Evolutionary conservation across 1,284 basidiomycete genomes (phyloP), one percentile per base, ranked within the genome.

Genomic region (Malassezia equina): DNA sequence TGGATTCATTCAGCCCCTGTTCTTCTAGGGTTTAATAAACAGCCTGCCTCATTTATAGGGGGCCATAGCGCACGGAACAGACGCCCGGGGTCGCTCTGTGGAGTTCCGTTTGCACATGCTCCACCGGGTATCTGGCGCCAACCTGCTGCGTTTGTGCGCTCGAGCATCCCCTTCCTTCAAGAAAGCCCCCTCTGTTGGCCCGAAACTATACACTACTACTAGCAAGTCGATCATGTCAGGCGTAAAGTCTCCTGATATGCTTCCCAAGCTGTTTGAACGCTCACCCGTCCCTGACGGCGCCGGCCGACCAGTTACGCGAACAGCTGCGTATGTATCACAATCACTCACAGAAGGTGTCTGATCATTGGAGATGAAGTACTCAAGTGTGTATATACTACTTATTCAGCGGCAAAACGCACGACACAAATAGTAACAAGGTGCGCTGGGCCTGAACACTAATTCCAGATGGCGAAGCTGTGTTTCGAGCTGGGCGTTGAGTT

Each of bases 351-450:
- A 5, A 43, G 41, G 19, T 73, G 70, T 25, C 51, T 71, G 28
- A 70, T 76, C 52, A 72, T 69, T 52, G 88, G 86, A 19, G 87
- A 89, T 73, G 86, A 89, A 68, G 67, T 70, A 43, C 58, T 70
- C 17, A 66, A 67, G 29, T 62, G 52, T 25, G 31, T 47, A 9
- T 24, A 3, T 15, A 85, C 88, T 44, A 76, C 88, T 52, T 88
- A 86, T 28, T n/a, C 24, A 43, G 41, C 58, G 87, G 87, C 46
- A 57, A 57, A 34, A 57, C 55, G 11, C 55, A 47, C 11, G 55
- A 57, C 31, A 47, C 43, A 6, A 57, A 57, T 36, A 57, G 55
- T 24, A 47, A 90, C 90, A 77, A 90, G 88, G 41, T 27, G 27
- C 41, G 41, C 19, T 12, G 7, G 7, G 6, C 34, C 15, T 2